Conservation (phyloP, 2,329 filamentous ascomycete species). For the Phialophora expanda region DNA sequence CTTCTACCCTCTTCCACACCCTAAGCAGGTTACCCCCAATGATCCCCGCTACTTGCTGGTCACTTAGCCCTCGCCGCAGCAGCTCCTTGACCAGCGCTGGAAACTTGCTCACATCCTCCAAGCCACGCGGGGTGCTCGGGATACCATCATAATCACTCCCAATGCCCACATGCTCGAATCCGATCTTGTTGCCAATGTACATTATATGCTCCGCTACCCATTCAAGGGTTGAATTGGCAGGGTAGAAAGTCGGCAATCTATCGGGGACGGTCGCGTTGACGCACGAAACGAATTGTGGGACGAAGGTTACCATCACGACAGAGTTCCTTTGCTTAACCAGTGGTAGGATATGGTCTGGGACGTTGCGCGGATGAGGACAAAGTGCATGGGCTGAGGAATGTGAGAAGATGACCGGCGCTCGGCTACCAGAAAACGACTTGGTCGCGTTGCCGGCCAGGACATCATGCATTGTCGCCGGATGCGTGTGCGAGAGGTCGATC, state of each 20-base stretch:
- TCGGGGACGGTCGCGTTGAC: conserved; percentile 64
- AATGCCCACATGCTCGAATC: conserved; percentile 84
- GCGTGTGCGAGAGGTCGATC: conserved; percentile 78
- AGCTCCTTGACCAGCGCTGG: conserved; percentile 78
- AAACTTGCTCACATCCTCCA: conserved; percentile 85
- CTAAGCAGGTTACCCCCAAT: conserved; percentile 80
- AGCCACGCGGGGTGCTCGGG: conserved; percentile 64
- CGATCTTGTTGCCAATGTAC: conserved; percentile 80
- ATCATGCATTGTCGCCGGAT: conserved; percentile 81
- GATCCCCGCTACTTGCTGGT: conserved; percentile 73
- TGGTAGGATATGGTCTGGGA: conserved; percentile 79
- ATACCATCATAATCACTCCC: conserved; percentile 86
- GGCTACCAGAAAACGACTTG: conserved; percentile 21
- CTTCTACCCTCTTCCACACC: conserved; percentile 81
- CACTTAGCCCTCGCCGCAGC: conserved; percentile 72
- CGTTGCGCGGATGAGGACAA: conserved; percentile 88
- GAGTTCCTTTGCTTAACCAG: conserved; percentile 74
- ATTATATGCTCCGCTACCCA: conserved; percentile 81
- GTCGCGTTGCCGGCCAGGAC: conserved; percentile 60
- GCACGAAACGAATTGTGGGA: conserved; percentile 74
- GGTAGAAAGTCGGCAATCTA: conserved; percentile 69
- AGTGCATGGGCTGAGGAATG: conserved; percentile 81
- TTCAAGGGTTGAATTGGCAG: conserved; percentile 70
- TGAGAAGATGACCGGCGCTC: conserved; percentile 85
- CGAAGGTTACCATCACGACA: conserved; percentile 90